Percentiles rank a stretch among this genome's conserved stretches.
These are phyloP conservation scores for Saccharomycopsis guyanensis DNA, from an alignment of 805 yeast species.

Conservation along the genomic window DNA sequence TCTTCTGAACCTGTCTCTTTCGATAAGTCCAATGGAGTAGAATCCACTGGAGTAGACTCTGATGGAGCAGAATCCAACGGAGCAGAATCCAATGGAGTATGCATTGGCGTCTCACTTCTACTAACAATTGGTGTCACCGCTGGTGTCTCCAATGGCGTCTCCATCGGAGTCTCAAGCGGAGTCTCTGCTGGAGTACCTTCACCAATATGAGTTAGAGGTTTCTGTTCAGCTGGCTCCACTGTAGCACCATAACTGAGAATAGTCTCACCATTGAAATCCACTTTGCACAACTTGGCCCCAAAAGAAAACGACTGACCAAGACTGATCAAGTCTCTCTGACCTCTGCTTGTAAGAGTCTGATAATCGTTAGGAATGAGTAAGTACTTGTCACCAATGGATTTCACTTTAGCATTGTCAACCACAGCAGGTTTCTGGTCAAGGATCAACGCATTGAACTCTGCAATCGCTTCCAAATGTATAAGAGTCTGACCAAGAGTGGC, in stretches of 20 bases:
- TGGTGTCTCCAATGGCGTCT: not conserved
- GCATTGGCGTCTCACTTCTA: not conserved
- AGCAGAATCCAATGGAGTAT: not conserved
- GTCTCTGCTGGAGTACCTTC: not conserved
- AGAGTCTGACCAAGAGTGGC: conserved; percentile 41
- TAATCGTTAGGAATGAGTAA: conserved; percentile 33
- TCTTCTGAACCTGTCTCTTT: too few species aligned
- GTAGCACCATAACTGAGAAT: conserved; percentile 9
- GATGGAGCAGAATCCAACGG: not conserved
- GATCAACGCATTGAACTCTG: not conserved
- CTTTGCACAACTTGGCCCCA: conserved; percentile 9
- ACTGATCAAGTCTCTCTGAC: not conserved
- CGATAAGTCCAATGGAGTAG: too few species aligned
- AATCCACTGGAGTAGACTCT: too few species aligned
- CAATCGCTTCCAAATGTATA: conserved; percentile 20
- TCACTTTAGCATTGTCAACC: conserved; percentile 27
- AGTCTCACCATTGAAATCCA: conserved; percentile 11
- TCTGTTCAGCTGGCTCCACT: not conserved
- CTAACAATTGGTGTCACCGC: too few species aligned
- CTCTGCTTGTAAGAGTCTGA: conserved; percentile 29
- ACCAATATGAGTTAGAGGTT: too few species aligned
- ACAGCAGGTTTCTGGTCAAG: conserved; percentile 22
- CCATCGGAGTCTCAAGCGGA: not conserved
- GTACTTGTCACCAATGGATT: conserved; percentile 37
- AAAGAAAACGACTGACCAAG: not conserved